These are phyloP conservation scores for Chimonanthus salicifolius DNA, from an alignment of 164 flowering plant genomes.

Conservation along the genomic window DNA sequence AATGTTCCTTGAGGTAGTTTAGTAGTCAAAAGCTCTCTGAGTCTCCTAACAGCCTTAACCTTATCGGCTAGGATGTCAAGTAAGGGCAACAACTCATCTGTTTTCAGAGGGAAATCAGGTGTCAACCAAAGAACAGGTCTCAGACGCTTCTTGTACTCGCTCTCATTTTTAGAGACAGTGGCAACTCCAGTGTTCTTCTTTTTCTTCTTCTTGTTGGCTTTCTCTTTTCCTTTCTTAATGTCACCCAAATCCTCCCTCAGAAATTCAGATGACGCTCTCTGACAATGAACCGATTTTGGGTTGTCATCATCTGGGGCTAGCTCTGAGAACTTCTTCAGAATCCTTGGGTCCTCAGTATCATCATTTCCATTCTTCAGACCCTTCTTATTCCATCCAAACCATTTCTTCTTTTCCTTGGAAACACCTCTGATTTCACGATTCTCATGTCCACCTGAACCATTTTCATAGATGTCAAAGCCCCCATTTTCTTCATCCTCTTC, in stretches of 20 bases:
- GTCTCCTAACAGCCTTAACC: slow-evolving; percentile 90
- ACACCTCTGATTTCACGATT: slow-evolving; percentile 52
- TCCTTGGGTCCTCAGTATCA: slow-evolving; percentile 53
- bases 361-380: slow-evolving; percentile 46
- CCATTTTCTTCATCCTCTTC: slow-evolving; percentile 63
- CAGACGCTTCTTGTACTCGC: slow-evolving; percentile 90
- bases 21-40: slow-evolving; percentile 88
- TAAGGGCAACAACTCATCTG: slow-evolving; percentile 91
- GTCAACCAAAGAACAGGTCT: slow-evolving; percentile 96
- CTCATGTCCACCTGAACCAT: slow-evolving; percentile 43
- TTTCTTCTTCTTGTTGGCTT: slow-evolving; percentile 64
- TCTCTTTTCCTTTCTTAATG: slow-evolving; percentile 63
- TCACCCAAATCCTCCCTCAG: slow-evolving; percentile 51
- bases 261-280: slow-evolving; percentile 44
- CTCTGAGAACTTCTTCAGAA: slow-evolving; percentile 67
- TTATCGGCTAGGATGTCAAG: slow-evolving; percentile 98
- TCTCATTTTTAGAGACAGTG: slow-evolving; percentile 66
- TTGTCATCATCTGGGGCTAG: slow-evolving; percentile 60
- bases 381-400: slow-evolving; percentile 90
- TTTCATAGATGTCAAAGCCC: slow-evolving; percentile 39
- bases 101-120: slow-evolving; percentile 69
- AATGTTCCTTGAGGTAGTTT: slow-evolving; percentile 93
- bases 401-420: slow-evolving; percentile 78
- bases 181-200: slow-evolving; percentile 53
- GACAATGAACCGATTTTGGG: slow-evolving; percentile 43